Conservation (phyloP, 306 rosid genomes). For the Begonia loranthoides region DNA sequence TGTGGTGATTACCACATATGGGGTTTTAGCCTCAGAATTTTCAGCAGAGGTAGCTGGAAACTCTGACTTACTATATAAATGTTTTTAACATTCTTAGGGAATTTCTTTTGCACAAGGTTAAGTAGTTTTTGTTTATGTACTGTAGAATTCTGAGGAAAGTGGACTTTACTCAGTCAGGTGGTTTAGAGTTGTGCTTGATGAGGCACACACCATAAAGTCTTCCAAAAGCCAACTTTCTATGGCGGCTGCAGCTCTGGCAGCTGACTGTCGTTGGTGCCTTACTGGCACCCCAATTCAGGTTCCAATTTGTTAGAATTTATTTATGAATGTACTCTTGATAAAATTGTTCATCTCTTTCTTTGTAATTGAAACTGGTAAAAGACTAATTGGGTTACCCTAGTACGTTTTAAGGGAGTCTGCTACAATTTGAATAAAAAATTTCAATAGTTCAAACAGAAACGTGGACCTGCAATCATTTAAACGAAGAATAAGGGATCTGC, state of each 20-base stretch:
- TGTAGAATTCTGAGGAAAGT: conserved; percentile 54
- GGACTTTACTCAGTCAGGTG: conserved; percentile 78
- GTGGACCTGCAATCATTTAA: too few species aligned
- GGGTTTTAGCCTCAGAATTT: conserved; percentile 80
- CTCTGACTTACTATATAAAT: conserved; percentile 6
- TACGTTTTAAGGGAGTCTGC: too few species aligned
- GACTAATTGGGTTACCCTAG: too few species aligned
- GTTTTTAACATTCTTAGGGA: conserved; percentile 9
- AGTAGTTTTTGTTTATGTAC: conserved; percentile 14
- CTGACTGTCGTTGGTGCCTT: conserved; percentile 93
- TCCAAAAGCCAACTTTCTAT: conserved; percentile 81
- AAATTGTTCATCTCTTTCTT: too few species aligned
- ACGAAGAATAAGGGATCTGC: too few species aligned
- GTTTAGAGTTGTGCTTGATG: conserved; percentile 95
- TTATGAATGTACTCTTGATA: too few species aligned
- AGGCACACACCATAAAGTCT: conserved; percentile 90
- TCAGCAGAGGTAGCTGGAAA: conserved; percentile 54
- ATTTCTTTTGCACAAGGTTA: conserved; percentile 1
- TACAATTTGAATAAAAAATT: too few species aligned
- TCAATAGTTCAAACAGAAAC: too few species aligned
- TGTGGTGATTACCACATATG: conserved; percentile 83
- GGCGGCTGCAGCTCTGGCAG: conserved; percentile 66
- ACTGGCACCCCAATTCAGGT: conserved; percentile 99
- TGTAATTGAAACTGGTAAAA: too few species aligned
- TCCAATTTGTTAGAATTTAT: neutral